phyloP scores from a whole-genome alignment of 257 asterid genomes.

The Eucommia ulmoides region DNA sequence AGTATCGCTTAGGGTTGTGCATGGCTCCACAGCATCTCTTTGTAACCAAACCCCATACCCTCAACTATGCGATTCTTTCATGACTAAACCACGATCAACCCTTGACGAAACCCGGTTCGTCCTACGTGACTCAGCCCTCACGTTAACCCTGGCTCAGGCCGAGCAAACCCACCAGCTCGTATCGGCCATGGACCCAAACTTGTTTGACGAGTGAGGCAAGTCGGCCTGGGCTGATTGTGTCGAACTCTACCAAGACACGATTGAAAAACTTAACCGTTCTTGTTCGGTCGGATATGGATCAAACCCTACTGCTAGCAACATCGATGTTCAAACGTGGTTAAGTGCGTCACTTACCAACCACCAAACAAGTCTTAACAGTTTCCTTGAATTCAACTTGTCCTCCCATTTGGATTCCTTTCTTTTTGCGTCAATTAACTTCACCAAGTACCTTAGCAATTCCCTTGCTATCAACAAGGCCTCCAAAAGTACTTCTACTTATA shows the following conservation, averaged over 20 bases:
- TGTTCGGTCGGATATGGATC: background rate
- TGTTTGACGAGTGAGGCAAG: conserved; percentile 24
- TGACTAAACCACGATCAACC: conserved; percentile 7
- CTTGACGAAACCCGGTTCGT: conserved; percentile 12
- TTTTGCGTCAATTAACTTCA: conserved; percentile 8
- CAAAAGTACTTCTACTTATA: background rate
- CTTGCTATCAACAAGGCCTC: conserved; percentile 38
- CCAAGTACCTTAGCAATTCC: conserved; percentile 41
- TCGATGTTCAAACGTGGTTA: conserved; percentile 55
- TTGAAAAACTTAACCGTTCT: conserved; percentile 22
- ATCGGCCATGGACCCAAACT: conserved; percentile 20
- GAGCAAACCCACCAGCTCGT: conserved; percentile 20
- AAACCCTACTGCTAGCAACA: background rate
- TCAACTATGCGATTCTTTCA: conserved; percentile 29
- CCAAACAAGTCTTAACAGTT: conserved; percentile 46
- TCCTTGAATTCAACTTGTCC: conserved; percentile 32
- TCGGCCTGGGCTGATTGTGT: conserved; percentile 46
- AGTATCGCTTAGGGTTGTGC: too few relatives aligned
- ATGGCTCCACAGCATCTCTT: conserved; percentile 12
- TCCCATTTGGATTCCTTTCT: conserved; percentile 13
- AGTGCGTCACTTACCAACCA: conserved; percentile 60
- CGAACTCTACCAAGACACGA: conserved; percentile 35
- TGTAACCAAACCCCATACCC: conserved; percentile 53
- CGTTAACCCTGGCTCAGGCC: conserved; percentile 31
- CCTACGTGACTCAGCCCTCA: conserved; percentile 23